Base-by-base conservation (phyloP, 2,329 filamentous ascomycete genomes). In the Bipolaris gigantea region DNA sequence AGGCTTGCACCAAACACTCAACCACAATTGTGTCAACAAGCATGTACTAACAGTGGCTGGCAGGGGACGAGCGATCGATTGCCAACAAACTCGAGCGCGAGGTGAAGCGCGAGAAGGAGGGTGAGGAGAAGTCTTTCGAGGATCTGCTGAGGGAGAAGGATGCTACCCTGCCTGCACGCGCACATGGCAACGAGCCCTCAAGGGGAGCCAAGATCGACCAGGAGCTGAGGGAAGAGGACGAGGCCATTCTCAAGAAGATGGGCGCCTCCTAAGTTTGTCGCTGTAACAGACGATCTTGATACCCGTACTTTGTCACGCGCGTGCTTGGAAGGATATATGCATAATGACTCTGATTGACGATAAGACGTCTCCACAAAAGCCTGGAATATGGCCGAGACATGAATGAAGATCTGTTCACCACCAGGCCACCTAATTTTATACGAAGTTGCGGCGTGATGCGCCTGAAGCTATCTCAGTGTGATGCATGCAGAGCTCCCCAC, bases 131-230 rank as follows among this genome's bases (percentile, higher is more conserved):
- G 47, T 61, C 69, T 53, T 61, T 63, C 41, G 58, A 74, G 40
- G 76, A 80, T 63, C 61, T 42, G 35, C 65, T 57, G 64, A 70
- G 65, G 64, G 82, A 88, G 76, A 75, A 83, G 65, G 86, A 90
- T 62, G 80, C 87, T 3, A 89, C 73, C 3, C 61, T 77, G 39
- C 76, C 76, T 13, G 88, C 88, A 50, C 82, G 76, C 62, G 69
- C 80, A 60, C 88, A 92, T 69, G 88, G 88, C 56, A 91, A 91
- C 70, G 81, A 90, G 76, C 89, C 88, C 2, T 88, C 85, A 18
- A 84, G 79, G 67, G 88, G 89, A 16, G 89, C 88, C 21, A 83
- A 88, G 79, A 81, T 90, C 53, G 89, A 92, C 72, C 83, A 88
- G 53, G 71, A 89, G 74, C 62, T 92, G 42, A 78, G 83, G 67